phyloP scores from a whole-genome alignment of 371 early-diverging fungal genomes.

The Actinomortierella ambigua region DNA sequence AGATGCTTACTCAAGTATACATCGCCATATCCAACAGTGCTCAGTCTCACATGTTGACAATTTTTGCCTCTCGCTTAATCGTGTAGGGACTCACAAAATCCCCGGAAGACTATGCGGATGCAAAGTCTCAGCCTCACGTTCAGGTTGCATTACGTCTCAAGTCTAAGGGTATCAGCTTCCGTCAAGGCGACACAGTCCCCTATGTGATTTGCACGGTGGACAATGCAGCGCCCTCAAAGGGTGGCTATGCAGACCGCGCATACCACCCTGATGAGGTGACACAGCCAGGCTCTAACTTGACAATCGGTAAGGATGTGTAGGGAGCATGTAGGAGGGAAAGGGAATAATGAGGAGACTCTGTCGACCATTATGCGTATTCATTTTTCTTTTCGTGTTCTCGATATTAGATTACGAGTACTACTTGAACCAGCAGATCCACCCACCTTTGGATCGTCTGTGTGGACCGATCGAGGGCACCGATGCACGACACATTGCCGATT shows the following conservation, averaged over 20 bases:
- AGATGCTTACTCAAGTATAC: neutral
- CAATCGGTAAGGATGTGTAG: constrained; percentile 53
- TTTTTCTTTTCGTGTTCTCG: too few species aligned
- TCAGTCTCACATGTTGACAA: neutral
- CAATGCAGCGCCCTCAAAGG: constrained; percentile 48
- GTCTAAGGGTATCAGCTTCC: constrained; percentile 68
- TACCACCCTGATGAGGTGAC: constrained; percentile 91
- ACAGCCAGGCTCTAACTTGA: constrained; percentile 54
- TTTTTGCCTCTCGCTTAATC: neutral
- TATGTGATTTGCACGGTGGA: constrained; percentile 92
- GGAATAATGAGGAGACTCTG: too few species aligned
- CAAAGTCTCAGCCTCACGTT: constrained; percentile 94
- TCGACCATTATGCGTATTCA: too few species aligned
- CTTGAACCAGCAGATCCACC: constrained; percentile 94
- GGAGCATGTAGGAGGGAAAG: too few species aligned
- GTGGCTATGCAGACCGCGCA: constrained; percentile 78
- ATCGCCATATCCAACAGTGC: neutral
- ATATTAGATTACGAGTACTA: constrained; percentile 98
- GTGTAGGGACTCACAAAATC: constrained; percentile 90
- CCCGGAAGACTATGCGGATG: constrained; percentile 92
- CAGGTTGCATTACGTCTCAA: constrained; percentile 93
- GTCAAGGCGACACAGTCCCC: constrained; percentile 94
- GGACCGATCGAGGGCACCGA: constrained; percentile 91
- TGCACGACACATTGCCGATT: constrained; percentile 78
- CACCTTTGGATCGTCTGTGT: constrained; percentile 92